A percentile compares a stretch with the other conserved stretches of the same genome.
These are phyloP conservation scores for Lunularia cruciata DNA, from an alignment of 225 moss, liverwort and hornwort species.

Conservation along the genomic window DNA sequence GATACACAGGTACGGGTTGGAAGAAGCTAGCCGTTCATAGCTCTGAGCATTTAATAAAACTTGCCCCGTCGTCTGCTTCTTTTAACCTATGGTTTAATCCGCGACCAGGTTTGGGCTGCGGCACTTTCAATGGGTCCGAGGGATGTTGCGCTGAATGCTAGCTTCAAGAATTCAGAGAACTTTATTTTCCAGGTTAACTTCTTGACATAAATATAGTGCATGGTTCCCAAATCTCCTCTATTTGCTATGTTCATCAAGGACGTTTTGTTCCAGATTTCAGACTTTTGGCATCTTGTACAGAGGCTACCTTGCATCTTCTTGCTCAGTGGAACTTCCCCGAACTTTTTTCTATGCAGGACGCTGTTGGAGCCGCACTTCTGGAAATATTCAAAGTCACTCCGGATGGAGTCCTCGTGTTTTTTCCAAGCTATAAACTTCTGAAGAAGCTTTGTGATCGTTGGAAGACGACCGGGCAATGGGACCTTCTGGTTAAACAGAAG, in stretches of 20 bases:
- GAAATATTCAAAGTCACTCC: slow-evolving; percentile 74
- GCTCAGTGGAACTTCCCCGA: no score
- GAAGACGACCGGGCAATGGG: slow-evolving; percentile 68
- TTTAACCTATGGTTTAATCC: not conserved
- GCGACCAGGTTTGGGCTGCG: slow-evolving; percentile 69
- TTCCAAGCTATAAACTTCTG: slow-evolving; percentile 75
- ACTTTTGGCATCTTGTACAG: not conserved
- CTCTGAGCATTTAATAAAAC: no score
- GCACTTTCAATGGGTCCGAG: slow-evolving; percentile 62
- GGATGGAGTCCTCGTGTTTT: slow-evolving; percentile 70
- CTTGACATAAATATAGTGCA: no score
- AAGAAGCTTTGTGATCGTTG: slow-evolving; percentile 60
- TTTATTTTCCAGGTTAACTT: slow-evolving; percentile 59
- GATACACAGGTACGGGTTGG: slow-evolving; percentile 55
- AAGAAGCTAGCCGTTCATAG: not conserved
- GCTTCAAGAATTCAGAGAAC: slow-evolving; percentile 68
- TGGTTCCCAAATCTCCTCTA: no score
- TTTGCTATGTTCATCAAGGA: no score
- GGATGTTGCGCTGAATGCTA: slow-evolving; percentile 58
- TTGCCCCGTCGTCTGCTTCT: not conserved
- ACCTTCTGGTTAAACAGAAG: slow-evolving; percentile 50
- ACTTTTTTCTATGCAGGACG: slow-evolving; percentile 49
- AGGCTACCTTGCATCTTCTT: no score
- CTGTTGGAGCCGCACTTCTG: slow-evolving; percentile 56
- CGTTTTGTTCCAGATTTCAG: no score